Evolutionary conservation across 768 basidiomycete genomes (phyloP).

Genomic region (Serendipita indica): DNA sequence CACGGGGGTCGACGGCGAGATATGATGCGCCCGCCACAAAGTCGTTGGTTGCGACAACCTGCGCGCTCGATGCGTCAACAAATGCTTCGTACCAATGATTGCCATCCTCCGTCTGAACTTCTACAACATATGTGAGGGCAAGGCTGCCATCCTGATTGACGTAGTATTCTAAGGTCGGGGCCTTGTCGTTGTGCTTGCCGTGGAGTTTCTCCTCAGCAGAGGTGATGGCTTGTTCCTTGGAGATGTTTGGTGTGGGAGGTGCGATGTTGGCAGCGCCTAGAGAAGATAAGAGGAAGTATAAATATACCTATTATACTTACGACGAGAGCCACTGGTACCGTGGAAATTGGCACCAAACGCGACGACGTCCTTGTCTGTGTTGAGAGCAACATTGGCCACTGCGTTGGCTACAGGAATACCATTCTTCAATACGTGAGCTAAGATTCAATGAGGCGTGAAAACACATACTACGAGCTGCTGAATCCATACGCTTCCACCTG

Average conservation of each 20-base stretch:
- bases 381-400: conserved; percentile 34
- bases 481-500: not conserved
- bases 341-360: conserved; percentile 34
- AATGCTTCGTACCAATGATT: conserved; percentile 43
- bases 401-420: conserved; percentile 26
- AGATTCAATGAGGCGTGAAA: not conserved
- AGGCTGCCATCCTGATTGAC: conserved; percentile 26
- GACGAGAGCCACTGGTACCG: conserved; percentile 32
- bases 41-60: conserved; percentile 36
- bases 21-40: conserved; percentile 20
- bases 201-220: conserved; percentile 26
- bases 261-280: conserved; percentile 16
- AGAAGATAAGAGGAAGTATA: not conserved
- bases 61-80: conserved; percentile 41
- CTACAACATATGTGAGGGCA: conserved; percentile 28
- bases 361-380: conserved; percentile 27
- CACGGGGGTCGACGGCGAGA: not conserved
- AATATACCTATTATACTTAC: conserved; percentile 13
- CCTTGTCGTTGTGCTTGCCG: conserved; percentile 29
- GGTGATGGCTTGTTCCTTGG: conserved; percentile 24
- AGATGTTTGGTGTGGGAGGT: conserved; percentile 25
- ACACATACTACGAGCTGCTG: not conserved
- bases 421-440: no score
- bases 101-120: conserved; percentile 28
- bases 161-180: conserved; percentile 29